These are phyloP conservation scores for Epithemia pelagica DNA, from an alignment of 108 stramenopile genomes.

Conservation along the genomic window DNA sequence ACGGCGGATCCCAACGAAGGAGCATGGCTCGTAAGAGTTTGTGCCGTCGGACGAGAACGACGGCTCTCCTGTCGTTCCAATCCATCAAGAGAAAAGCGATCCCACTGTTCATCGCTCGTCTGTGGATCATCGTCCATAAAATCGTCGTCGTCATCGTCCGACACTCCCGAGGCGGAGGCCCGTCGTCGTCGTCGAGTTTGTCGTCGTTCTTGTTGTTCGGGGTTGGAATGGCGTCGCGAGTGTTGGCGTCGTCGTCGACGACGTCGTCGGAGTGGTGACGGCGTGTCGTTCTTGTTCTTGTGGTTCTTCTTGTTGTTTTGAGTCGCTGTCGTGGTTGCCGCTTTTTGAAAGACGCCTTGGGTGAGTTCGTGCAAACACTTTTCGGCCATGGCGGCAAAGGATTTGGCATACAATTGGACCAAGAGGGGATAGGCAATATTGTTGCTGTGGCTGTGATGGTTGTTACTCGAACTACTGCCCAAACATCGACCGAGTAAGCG, in stretches of 20 bases:
- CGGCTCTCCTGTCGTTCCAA: too few relatives aligned
- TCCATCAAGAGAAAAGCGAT: too few relatives aligned
- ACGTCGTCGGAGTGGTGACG: neutral
- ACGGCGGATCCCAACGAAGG: too few relatives aligned
- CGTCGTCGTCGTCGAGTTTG: neutral
- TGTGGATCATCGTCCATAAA: too few relatives aligned
- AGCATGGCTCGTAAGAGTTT: too few relatives aligned
- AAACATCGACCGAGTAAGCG: constrained; percentile 14
- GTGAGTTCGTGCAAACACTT: constrained; percentile 18
- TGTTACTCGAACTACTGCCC: too few relatives aligned
- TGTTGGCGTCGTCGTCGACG: neutral
- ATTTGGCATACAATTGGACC: constrained; percentile 12
- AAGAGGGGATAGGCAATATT: constrained; percentile 2
- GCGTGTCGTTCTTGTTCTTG: neutral
- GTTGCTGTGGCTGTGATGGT: too few relatives aligned
- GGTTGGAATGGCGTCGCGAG: neutral
- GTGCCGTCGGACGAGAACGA: too few relatives aligned
- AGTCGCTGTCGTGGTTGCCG: neutral
- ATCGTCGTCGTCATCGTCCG: too few relatives aligned
- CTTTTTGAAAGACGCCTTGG: too few relatives aligned
- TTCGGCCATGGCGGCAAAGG: constrained; percentile 18
- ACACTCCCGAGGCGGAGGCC: too few relatives aligned
- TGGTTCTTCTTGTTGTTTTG: neutral
- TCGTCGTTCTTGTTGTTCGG: neutral
- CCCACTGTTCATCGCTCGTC: too few relatives aligned